Conservation (phyloP, 1,284 basidiomycete genomes). For the Cutaneotrichosporon sp. region DNA sequence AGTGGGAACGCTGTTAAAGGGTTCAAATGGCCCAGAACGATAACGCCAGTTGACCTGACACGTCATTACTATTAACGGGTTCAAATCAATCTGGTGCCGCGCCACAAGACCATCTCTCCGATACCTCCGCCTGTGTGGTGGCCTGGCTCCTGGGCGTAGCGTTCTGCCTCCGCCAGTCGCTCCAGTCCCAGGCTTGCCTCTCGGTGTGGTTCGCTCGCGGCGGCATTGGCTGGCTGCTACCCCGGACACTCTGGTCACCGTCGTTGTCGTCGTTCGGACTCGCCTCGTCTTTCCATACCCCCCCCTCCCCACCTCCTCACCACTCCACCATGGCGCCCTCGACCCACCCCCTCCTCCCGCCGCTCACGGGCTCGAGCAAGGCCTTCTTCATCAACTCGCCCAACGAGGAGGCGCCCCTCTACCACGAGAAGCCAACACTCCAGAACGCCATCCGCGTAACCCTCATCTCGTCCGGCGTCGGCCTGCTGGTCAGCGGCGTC, state of each 20-base stretch:
- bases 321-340: slow-evolving; percentile 20
- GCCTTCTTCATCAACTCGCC: slow-evolving; percentile 37
- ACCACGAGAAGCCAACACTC: slow-evolving; percentile 38
- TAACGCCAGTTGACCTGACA: no score
- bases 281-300: slow-evolving; percentile 6
- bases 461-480: slow-evolving; percentile 65
- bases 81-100: no score
- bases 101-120: slow-evolving; percentile 8
- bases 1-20: no score
- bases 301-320: background rate
- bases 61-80: no score
- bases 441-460: slow-evolving; percentile 56
- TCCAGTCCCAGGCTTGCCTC: no score
- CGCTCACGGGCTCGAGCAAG: slow-evolving; percentile 23
- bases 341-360: slow-evolving; percentile 35
- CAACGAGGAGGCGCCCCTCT: slow-evolving; percentile 29
- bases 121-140: slow-evolving; percentile 5
- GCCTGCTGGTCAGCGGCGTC: slow-evolving; percentile 69
- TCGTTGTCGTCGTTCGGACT: slow-evolving; percentile 5
- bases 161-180: no score
- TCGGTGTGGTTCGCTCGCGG: slow-evolving; percentile 9
- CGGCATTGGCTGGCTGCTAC: slow-evolving; percentile 15
- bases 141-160: background rate
- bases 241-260: background rate
- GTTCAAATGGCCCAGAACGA: no score